Base-by-base conservation (phyloP, 2,329 filamentous ascomycete genomes). In the Colletotrichum viniferum region DNA sequence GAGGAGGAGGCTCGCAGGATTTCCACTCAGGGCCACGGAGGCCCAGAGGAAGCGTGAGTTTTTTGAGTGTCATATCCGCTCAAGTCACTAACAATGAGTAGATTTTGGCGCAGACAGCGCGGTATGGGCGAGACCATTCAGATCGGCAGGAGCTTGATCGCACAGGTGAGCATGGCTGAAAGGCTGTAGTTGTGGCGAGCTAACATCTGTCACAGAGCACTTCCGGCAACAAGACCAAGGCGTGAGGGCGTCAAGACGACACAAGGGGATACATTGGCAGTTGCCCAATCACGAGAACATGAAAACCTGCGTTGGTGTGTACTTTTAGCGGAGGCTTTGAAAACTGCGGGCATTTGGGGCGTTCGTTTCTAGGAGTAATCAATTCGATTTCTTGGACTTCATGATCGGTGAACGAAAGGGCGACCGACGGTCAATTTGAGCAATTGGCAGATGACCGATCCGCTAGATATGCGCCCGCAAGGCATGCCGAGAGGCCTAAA, bases 41-140 rank as follows among this genome's bases (percentile, higher is more conserved):
- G 86, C 5, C 86, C 89, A 2, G 90, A 91, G 76, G 87, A 92
- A 77, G 77, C 84, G 87, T 90, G 81, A 84, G 88, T 79, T 30
- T 32, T 21, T n/a, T 12, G 38, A n/a, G 38, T 48, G 18, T 48
- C 32, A n/a, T 13, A 36, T 24, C 8, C 4, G 12, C 14, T 14
- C 5, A 43, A 16, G 24, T 21, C n/a, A 4, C 75, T 78, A 38
- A 78, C n/a, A 14, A 2, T 9, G 4, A 12, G 58, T 64, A 91
- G 89, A 76, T 93, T 93, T 81, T 93, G 91, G 91, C 85, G 89
- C 71, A 87, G 89, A n/a, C 91, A 93, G 80, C 86, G 88, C 67
- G 88, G 90, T 13, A 87, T 90, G 81, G 83, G 85, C 5, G 91
- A 92, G 78, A 91, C 90, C 0, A 90, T 93, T 67, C 83, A 89